phyloP scores from a whole-genome alignment of 257 asterid genomes.

The Solanum habrochaites region DNA sequence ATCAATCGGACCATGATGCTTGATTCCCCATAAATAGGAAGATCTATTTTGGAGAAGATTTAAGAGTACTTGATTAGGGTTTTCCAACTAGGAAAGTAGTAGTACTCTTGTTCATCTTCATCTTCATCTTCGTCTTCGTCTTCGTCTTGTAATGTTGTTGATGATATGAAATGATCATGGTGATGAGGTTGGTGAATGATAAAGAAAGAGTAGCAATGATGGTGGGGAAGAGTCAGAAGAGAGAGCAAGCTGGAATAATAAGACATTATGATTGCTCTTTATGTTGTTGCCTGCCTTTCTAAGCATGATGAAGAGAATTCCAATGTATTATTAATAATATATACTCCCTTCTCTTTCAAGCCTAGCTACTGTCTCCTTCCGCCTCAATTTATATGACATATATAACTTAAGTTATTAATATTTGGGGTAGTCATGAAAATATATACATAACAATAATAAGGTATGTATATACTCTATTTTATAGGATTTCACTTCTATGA shows the following conservation, averaged over 20 bases:
- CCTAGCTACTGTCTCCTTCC: neutral
- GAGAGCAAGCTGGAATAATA: neutral
- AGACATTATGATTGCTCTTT: conserved; percentile 6
- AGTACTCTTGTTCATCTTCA: neutral
- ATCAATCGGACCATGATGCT: conserved; percentile 10
- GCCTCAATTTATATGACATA: neutral
- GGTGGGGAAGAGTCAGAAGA: neutral
- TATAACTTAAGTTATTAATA: neutral
- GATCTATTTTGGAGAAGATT: neutral
- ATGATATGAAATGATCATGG: neutral
- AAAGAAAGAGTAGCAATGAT: neutral
- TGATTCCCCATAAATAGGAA: neutral
- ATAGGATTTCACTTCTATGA: neutral
- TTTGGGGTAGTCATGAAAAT: neutral
- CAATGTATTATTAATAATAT: neutral
- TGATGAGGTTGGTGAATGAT: neutral
- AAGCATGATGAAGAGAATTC: neutral
- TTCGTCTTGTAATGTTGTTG: neutral
- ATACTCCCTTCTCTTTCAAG: neutral
- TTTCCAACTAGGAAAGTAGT: neutral
- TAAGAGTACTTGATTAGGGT: neutral
- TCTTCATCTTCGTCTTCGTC: neutral
- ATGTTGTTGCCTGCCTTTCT: conserved; percentile 3
- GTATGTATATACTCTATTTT: no score
- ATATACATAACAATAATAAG: neutral